Evolutionary conservation across 1,139 yeast genomes (phyloP).

Genomic region (Suhomyces anneliseae): DNA sequence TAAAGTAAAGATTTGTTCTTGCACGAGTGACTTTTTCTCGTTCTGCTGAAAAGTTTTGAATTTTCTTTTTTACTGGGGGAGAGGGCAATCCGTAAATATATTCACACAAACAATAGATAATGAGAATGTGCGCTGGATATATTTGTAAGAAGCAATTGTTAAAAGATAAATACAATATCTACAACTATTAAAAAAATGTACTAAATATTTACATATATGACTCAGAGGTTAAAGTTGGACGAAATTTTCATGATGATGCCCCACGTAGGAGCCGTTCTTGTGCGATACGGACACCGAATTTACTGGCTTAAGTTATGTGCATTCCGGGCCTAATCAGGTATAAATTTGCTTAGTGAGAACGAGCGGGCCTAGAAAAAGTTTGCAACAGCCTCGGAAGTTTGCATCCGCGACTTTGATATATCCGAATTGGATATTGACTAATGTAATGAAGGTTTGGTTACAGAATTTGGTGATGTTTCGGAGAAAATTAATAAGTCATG

Average conservation of each 20-base stretch:
- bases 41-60: slow-evolving; percentile 4
- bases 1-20: neutral
- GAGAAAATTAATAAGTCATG: neutral
- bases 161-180: neutral
- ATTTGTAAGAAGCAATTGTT: no score
- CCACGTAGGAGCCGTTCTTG: neutral
- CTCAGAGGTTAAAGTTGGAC: neutral
- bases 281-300: slow-evolving; percentile 6
- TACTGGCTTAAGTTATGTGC: neutral
- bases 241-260: neutral
- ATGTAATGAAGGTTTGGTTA: neutral
- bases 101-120: neutral
- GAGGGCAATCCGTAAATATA: no score
- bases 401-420: neutral
- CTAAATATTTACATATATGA: no score
- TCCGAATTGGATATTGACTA: neutral
- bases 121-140: no score
- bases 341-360: slow-evolving; percentile 1
- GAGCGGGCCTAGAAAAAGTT: neutral
- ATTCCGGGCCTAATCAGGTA: neutral
- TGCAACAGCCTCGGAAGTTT: neutral
- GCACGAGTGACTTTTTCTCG: slow-evolving; percentile 1
- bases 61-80: slow-evolving; percentile 3
- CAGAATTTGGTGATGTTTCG: neutral
- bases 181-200: no score